Evolutionary conservation across 257 asterid species (phyloP).

Genomic region (Euphrasia confusa): DNA sequence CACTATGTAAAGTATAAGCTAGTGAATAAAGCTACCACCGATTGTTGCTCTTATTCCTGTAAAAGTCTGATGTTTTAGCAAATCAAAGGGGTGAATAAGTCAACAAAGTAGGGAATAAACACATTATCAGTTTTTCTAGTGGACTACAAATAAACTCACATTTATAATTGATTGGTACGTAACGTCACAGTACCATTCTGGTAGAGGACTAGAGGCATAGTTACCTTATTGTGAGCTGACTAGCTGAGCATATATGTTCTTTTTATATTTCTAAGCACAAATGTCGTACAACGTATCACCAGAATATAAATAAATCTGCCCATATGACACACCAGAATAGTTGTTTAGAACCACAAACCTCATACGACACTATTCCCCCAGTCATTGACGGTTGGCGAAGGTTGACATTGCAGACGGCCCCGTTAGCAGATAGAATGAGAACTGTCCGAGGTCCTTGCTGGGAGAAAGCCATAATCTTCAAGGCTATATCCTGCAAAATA

Average conservation of each 20-base stretch:
- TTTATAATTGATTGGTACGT: background rate
- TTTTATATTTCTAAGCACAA: background rate
- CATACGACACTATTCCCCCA: slow-evolving; percentile 75
- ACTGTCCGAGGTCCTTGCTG: slow-evolving; percentile 92
- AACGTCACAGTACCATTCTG: background rate
- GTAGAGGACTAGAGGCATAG: background rate
- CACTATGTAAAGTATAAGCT: background rate
- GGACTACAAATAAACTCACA: background rate
- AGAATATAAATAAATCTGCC: background rate
- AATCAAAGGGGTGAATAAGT: background rate
- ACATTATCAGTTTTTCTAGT: background rate
- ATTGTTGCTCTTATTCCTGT: background rate
- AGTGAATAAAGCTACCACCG: background rate
- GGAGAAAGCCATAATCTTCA: slow-evolving; percentile 69
- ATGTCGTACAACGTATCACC: background rate
- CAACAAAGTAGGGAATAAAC: slow-evolving; percentile 1
- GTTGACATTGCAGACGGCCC: slow-evolving; percentile 72
- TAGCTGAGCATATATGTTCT: background rate
- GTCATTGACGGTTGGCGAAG: slow-evolving; percentile 71
- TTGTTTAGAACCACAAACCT: slow-evolving; percentile 43
- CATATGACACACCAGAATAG: background rate
- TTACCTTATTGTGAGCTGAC: background rate
- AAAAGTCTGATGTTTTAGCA: background rate
- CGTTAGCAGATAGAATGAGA: slow-evolving; percentile 80
- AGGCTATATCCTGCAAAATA: slow-evolving; percentile 64